Percentiles rank a stretch among this genome's conserved stretches.
phyloP scores from a whole-genome alignment of 805 yeast species.

The Hanseniaspora jakobsenii region DNA sequence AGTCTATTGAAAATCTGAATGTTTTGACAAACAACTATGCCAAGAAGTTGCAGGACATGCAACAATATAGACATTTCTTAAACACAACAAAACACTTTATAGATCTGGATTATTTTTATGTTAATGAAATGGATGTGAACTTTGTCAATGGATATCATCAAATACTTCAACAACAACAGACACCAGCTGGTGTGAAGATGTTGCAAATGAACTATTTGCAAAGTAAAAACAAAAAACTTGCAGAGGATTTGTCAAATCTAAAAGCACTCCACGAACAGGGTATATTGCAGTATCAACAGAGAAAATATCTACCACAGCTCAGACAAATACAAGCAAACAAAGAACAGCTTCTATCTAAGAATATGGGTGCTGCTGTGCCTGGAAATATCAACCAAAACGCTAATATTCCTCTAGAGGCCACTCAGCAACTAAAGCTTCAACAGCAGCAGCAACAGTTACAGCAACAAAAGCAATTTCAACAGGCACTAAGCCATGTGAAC shows the following conservation, averaged over 20 bases:
- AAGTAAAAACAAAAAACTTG: constrained; percentile 13
- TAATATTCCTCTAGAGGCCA: constrained; percentile 9
- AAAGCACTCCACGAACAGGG: constrained; percentile 12
- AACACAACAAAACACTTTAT: constrained; percentile 14
- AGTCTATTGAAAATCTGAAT: constrained; percentile 2
- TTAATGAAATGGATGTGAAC: constrained; percentile 14
- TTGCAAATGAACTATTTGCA: constrained; percentile 13
- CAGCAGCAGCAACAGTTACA: constrained; percentile 17
- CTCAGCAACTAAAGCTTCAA: constrained; percentile 18
- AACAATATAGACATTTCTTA: constrained; percentile 14
- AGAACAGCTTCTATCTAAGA: constrained; percentile 7
- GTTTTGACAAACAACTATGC: constrained; percentile 6
- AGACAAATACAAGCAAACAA: constrained; percentile 14
- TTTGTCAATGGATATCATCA: constrained; percentile 15
- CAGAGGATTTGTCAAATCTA: constrained; percentile 12
- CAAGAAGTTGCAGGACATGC: constrained; percentile 15
- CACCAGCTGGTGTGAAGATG: constrained; percentile 11
- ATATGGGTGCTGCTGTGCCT: neutral
- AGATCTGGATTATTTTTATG: constrained; percentile 15
- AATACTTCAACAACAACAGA: constrained; percentile 8
- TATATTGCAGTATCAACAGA: constrained; percentile 9
- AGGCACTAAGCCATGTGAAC: constrained; percentile 9
- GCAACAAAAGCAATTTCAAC: constrained; percentile 17
- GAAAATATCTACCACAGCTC: constrained; percentile 12
- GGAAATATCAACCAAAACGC: neutral